Percentiles rank a stretch among this genome's conserved stretches.
phyloP scores from a whole-genome alignment of 306 rosid species.

The Cucumis melo region DNA sequence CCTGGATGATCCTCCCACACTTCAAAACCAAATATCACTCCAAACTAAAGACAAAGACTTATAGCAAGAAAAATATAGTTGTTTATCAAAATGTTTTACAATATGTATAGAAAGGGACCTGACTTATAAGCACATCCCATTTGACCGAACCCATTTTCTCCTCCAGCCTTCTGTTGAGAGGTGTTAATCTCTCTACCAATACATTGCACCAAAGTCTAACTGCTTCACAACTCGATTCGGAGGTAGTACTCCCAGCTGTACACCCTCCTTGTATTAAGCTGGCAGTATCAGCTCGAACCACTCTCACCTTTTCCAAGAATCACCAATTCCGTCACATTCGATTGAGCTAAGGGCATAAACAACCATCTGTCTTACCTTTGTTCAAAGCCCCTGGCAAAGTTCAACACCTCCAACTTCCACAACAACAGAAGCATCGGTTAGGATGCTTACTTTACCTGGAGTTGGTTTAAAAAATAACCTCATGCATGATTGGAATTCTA shows the following conservation, averaged over 20 bases:
- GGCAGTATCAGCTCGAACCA: constrained; percentile 63
- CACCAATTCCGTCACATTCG: constrained; percentile 31
- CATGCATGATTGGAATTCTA: constrained; percentile 42
- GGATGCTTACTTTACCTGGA: constrained; percentile 73
- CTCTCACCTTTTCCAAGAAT: constrained; percentile 53
- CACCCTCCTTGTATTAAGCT: constrained; percentile 82
- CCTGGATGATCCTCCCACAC: not conserved
- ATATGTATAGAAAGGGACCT: constrained; percentile 21
- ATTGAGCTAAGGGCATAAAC: constrained; percentile 57
- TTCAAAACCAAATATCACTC: not conserved
- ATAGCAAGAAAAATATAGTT: not conserved
- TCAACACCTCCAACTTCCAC: constrained; percentile 96
- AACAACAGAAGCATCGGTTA: constrained; percentile 55
- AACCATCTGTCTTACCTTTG: constrained; percentile 82
- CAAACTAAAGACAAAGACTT: not conserved
- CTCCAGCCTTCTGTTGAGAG: constrained; percentile 48
- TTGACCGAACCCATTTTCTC: constrained; percentile 38
- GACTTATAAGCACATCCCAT: constrained; percentile 65
- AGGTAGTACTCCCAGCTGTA: constrained; percentile 87
- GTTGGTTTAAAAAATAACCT: constrained; percentile 38
- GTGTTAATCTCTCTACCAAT: constrained; percentile 64
- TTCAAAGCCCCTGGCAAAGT: constrained; percentile 96
- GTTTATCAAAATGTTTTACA: not conserved
- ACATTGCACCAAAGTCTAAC: constrained; percentile 59
- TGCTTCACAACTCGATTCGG: constrained; percentile 86